A percentile compares a stretch with the other conserved stretches of the same genome.
Evolutionary conservation across 2,329 filamentous ascomycete genomes (phyloP).

Genomic region (Scortechinia acanthostroma): DNA sequence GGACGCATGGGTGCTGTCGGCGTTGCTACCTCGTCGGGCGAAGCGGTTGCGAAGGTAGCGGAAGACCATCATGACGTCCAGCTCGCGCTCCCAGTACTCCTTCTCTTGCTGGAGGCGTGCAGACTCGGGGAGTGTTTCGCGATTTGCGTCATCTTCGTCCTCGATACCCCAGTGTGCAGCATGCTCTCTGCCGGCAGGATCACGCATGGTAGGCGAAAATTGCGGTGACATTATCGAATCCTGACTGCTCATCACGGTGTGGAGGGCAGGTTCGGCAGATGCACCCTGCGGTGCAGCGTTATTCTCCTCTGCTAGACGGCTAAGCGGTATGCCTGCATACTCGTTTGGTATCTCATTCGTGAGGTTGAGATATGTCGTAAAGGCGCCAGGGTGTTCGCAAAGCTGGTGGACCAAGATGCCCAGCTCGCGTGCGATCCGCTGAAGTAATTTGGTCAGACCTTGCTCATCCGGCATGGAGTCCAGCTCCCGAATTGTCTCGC

Average conservation of each 20-base stretch:
- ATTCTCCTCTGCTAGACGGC: conserved; percentile 19
- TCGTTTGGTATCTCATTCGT: conserved; percentile 54
- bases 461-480: conserved; percentile 13
- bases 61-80: conserved; percentile 88
- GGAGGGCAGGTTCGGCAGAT: background rate
- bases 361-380: conserved; percentile 69
- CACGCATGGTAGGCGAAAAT: conserved; percentile 37
- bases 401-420: conserved; percentile 77
- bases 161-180: conserved; percentile 7
- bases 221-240: conserved; percentile 20
- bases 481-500: conserved; percentile 19
- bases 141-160: conserved; percentile 8
- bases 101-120: conserved; percentile 26
- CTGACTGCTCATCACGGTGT: background rate
- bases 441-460: conserved; percentile 65
- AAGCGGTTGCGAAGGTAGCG: conserved; percentile 76
- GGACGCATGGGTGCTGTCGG: conserved; percentile 27
- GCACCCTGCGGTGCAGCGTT: conserved; percentile 9
- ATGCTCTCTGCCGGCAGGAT: conserved; percentile 8
- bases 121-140: conserved; percentile 30
- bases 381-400: conserved; percentile 80
- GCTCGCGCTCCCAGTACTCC: conserved; percentile 88
- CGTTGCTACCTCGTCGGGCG: conserved; percentile 11
- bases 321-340: conserved; percentile 71
- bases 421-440: conserved; percentile 79